Percentiles rank a stretch among this genome's conserved stretches.
phyloP scores from a whole-genome alignment of 2,329 filamentous ascomycete genomes.

The Cercospora zeae-maydis region DNA sequence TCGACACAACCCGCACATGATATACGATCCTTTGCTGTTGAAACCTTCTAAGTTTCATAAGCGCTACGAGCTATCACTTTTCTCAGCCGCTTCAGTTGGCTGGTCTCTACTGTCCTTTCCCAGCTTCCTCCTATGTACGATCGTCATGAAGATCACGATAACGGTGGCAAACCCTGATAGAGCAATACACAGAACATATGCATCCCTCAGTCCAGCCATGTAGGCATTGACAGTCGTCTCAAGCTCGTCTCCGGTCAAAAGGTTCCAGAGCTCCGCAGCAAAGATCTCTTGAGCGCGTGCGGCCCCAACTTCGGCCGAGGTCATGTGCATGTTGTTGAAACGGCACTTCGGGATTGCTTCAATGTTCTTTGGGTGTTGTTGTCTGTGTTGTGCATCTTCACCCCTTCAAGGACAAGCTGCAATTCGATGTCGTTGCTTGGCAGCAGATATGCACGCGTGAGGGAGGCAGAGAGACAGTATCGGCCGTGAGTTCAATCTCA shows the following conservation, averaged over 20 bases:
- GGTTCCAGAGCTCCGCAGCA: conserved; percentile 54
- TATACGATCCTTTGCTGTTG: too few relatives aligned
- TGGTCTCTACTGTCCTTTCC: neutral
- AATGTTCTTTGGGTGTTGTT: neutral
- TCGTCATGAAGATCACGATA: neutral
- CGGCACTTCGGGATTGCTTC: neutral
- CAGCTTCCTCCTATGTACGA: conserved; percentile 3
- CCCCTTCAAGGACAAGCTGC: too few relatives aligned
- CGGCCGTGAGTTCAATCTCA: too few relatives aligned
- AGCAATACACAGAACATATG: conserved; percentile 26
- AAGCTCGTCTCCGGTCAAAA: conserved; percentile 50
- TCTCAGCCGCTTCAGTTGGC: neutral
- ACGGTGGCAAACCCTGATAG: conserved; percentile 3
- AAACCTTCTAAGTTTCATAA: neutral
- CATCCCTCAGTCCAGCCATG: conserved; percentile 32
- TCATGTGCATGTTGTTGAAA: neutral
- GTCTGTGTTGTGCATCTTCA: neutral
- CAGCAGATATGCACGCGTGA: too few relatives aligned
- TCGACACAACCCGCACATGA: too few relatives aligned
- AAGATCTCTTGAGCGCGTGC: conserved; percentile 42
- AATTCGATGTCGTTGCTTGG: too few relatives aligned
- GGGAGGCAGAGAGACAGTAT: too few relatives aligned
- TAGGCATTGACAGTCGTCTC: conserved; percentile 42
- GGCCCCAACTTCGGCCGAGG: conserved; percentile 32
- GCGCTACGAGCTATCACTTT: neutral